phyloP scores from a whole-genome alignment of 169 alveolate species.

The Plasmodium ovale region DNA sequence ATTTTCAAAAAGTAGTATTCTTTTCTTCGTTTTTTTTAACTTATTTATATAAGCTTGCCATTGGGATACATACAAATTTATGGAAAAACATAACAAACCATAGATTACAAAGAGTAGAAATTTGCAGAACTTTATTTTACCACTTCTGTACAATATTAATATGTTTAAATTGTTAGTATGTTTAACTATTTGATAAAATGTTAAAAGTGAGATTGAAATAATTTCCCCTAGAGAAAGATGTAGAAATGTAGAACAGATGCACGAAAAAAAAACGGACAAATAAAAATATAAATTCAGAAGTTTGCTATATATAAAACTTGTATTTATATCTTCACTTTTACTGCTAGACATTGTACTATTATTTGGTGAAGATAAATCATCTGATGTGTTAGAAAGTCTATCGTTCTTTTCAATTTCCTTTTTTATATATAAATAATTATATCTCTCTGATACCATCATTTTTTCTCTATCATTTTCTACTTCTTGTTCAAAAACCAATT shows the following conservation, averaged over 20 bases:
- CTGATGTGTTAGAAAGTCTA: conserved; percentile 55
- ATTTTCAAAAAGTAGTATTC: conserved; percentile 29
- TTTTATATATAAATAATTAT: conserved; percentile 47
- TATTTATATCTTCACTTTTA: conserved; percentile 70
- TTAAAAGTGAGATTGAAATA: conserved; percentile 27
- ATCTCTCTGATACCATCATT: conserved; percentile 45
- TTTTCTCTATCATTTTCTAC: conserved; percentile 25
- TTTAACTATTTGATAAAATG: conserved; percentile 63
- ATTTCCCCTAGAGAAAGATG: conserved; percentile 69
- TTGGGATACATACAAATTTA: conserved; percentile 44
- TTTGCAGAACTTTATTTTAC: conserved; percentile 28
- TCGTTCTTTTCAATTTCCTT: conserved; percentile 59
- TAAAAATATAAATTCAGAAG: conserved; percentile 42
- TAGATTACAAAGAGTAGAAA: conserved; percentile 14
- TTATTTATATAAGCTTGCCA: conserved; percentile 32
- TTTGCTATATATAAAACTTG: conserved; percentile 25
- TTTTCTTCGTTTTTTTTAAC: conserved; percentile 19
- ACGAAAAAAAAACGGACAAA: conserved; percentile 37
- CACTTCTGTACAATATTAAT: background rate
- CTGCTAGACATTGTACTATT: conserved; percentile 35
- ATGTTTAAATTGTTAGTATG: conserved; percentile 58
- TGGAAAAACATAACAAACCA: conserved; percentile 37
- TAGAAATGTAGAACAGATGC: conserved; percentile 15
- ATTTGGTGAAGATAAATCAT: conserved; percentile 42
- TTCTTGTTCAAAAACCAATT: conserved; percentile 26